Evolutionary conservation across 768 basidiomycete species (phyloP), one percentile per base, ranked within the genome.

Genomic region (Mycena crocata): DNA sequence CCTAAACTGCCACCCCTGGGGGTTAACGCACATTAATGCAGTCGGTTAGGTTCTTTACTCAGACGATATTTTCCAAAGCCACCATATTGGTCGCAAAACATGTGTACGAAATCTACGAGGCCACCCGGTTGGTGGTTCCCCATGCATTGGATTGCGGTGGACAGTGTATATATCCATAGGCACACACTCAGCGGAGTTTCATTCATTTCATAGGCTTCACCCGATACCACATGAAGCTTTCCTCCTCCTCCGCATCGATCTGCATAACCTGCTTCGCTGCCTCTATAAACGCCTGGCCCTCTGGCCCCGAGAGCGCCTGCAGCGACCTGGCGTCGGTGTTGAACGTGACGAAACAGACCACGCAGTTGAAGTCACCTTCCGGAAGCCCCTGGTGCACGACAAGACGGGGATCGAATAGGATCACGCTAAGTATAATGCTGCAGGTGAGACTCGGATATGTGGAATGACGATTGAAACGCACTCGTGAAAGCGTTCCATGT

Each of bases 211-310:
- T 8, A 21, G 15, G n/a, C 40, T 21, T 42, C 17, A 21, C 40
- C 28, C 42, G 23, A 32, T 58, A 58, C 57, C 57, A 58, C 57
- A 58, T 58, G 19, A 58, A 58, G 39, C 2, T 58, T 15, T 12
- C 31, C 30, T 58, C 34, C 45, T 58, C 57, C 19, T 49, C 2
- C 19, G 31, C 15, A 9, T 19, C 24, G 19, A 58, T 35, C 24
- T 48, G 37, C 23, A 58, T 24, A 2, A 58, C 45, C 24, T 48
- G 24, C 24, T 24, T 58, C 13, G 34, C 34, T 19, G 45, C 30
- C 46, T 48, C n/a, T 4, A 58, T n/a, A 35, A 58, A 48, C 31
- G 24, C 45, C n/a, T 48, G 30, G 19, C 57, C 57, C 24, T 58
- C 46, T 19, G 57, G 57, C 17, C 57, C 57, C 1, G 45, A 21